A percentile compares a stretch with the other conserved stretches of the same genome.
These are phyloP conservation scores for Stemphylium lycopersici DNA, from an alignment of 2,329 filamentous ascomycete genomes.

Conservation along the genomic window DNA sequence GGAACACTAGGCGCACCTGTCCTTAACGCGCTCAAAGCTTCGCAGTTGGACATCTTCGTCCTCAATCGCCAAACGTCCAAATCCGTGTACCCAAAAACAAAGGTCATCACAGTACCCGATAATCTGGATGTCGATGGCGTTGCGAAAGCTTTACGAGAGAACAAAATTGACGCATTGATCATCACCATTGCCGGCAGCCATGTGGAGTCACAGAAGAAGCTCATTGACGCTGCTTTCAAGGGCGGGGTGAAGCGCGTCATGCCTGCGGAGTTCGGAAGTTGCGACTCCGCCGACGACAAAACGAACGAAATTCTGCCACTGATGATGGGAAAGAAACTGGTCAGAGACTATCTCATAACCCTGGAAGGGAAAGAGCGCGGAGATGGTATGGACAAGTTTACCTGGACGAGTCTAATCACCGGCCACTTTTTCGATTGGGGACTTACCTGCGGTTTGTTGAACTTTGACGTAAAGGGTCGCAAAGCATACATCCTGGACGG, in stretches of 20 bases:
- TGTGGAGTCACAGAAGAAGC: constrained; percentile 54
- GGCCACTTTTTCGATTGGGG: constrained; percentile 69
- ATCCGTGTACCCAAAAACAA: constrained; percentile 51
- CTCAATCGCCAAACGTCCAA: constrained; percentile 45
- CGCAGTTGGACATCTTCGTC: constrained; percentile 41
- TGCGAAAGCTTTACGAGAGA: constrained; percentile 51
- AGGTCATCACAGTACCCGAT: constrained; percentile 50
- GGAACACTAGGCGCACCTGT: constrained; percentile 45
- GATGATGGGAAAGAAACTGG: constrained; percentile 57
- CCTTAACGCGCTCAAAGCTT: constrained; percentile 39
- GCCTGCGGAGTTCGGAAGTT: constrained; percentile 64
- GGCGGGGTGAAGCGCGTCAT: constrained; percentile 66
- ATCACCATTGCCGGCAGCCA: constrained; percentile 57
- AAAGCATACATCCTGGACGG: constrained; percentile 64
- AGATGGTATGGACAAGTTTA: constrained; percentile 49
- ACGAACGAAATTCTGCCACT: constrained; percentile 57
- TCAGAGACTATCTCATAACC: constrained; percentile 55
- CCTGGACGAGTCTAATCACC: constrained; percentile 66
- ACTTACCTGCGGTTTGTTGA: constrained; percentile 57
- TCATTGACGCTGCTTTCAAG: constrained; percentile 64
- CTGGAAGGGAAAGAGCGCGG: constrained; percentile 51
- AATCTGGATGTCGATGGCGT: constrained; percentile 43
- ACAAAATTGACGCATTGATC: constrained; percentile 57
- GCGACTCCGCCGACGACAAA: constrained; percentile 50
- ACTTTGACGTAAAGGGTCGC: constrained; percentile 58